Base-by-base conservation (phyloP, 768 basidiomycete species). In the Phlebiopsis flavidoalba region DNA sequence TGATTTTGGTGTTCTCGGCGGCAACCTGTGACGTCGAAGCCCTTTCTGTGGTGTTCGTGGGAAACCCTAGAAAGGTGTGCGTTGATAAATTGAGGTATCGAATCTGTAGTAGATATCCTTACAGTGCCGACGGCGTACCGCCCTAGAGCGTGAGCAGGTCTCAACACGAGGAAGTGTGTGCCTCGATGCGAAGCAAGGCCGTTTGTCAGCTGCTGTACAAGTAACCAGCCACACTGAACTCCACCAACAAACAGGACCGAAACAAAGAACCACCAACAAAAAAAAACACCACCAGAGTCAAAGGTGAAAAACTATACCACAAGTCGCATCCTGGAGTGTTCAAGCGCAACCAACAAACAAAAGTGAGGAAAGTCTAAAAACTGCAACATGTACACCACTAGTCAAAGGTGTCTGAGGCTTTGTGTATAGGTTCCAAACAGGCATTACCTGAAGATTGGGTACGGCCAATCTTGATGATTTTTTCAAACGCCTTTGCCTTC, bases 41-140 rank as follows among this genome's bases (percentile, higher is more conserved):
- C 97, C 74, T 85, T n/a, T 91, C 76, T 85, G n/a, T 93, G 59
- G 97, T 98, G 80, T 99, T 99, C 65, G n/a, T n/a, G n/a, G n/a
- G n/a, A 99, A 75, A 54, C 97, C 97, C 95, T 96, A 67, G 35
- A 50, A 60, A n/a, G n/a, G 36, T 60, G n/a, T 53, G 56, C 62
- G 58, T 65, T 47, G 24, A 10, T 37, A 26, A 31, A 46, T 8
- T n/a, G n/a, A 10, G 8, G 17, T 52, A 11, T 36, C 12, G 7
- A n/a, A 31, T 10, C 26, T 35, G 15, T 6, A 37, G 10, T 17
- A 24, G n/a, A 49, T 37, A 33, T 3, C 75, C 89, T 73, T 66
- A 94, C 95, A 60, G 97, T 99, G 64, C 97, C 97, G 57, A 99
- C 97, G 51, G 97, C 97, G 97, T 99, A 52, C 97, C 97, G 67